Evolutionary conservation across 2,329 filamentous ascomycete genomes (phyloP).

Genomic region (Tolypocladium endophyticum): DNA sequence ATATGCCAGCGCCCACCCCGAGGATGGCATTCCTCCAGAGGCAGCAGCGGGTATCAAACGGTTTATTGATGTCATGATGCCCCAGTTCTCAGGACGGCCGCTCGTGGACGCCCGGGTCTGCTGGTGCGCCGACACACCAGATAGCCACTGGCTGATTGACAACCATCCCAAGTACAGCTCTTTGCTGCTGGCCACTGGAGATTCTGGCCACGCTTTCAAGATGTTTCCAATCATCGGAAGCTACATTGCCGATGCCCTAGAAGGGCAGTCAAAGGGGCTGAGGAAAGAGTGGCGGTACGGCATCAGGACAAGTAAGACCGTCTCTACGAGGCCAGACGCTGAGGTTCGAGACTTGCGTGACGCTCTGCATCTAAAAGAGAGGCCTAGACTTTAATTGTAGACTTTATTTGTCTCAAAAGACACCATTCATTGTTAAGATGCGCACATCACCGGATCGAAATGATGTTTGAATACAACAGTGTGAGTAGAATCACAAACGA

Average conservation of each 20-base stretch:
- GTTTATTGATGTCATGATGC: neutral
- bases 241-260: constrained; percentile 9
- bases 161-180: constrained; percentile 7
- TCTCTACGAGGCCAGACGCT: neutral
- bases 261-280: neutral
- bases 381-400: neutral
- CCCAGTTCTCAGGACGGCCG: constrained; percentile 12
- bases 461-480: too few species aligned
- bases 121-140: constrained; percentile 15
- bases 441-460: too few species aligned
- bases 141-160: constrained; percentile 14
- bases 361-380: neutral
- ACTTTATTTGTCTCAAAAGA: too few species aligned
- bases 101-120: constrained; percentile 12
- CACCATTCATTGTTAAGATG: too few species aligned
- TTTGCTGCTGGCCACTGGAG: constrained; percentile 11
- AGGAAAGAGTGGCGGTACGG: neutral
- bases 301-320: neutral
- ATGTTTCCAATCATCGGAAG: constrained; percentile 15
- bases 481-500: too few species aligned
- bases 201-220: constrained; percentile 16
- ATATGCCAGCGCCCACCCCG: neutral
- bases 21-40: neutral
- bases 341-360: neutral
- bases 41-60: neutral